Evolutionary conservation across 257 asterid genomes (phyloP), one percentile per base, ranked within the genome.

Genomic region (Schizonepeta tenuifolia): DNA sequence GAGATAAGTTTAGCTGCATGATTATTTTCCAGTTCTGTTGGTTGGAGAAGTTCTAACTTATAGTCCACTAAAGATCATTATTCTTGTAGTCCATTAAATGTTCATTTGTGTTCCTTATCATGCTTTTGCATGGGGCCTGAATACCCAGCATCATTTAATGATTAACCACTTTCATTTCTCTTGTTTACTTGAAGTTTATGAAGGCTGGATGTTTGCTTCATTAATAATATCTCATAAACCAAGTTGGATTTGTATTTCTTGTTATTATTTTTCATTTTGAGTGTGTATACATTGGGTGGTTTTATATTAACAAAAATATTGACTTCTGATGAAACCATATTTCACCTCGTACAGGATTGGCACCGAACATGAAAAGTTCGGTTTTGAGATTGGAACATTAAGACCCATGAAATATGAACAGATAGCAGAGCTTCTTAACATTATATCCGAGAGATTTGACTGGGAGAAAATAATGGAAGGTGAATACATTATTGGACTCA

Each of bases 391-490:
- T 71, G 88, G 67, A 69, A 88, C 92, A 49, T 77, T 94, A 67
- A 83, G 67, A 33, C 99, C 99, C 68, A 94, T 92, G 93, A 91
- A 87, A 76, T 94, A 94, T 73, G 91, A 87, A 47, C 99, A 94
- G 78, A 94, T 94, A 65, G 80, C 95, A 17, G 97, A 94, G 79
- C 86, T 94, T 78, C 96, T 94, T 56, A 77, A 88, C 74, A 77
- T 86, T 75, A 87, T 94, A 77, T 87, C 98, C 28, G 99, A 94
- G 89, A 90, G 99, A 85, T 94, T 91, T 90, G 98, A 88, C 58
- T 94, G 99, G 98, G 98, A 90, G n/a, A 94, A 88, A 81, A 72
- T 94, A 81, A 87, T 92, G 98, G 99, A 94, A 77, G 97, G 90
- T 53, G 95, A 92, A 71, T 59, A 88, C 67, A 87, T 92, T 67